A percentile compares a stretch with the other conserved stretches of the same genome.
Evolutionary conservation across 805 yeast species (phyloP).

Genomic region (Schwanniomyces vanrijiae): DNA sequence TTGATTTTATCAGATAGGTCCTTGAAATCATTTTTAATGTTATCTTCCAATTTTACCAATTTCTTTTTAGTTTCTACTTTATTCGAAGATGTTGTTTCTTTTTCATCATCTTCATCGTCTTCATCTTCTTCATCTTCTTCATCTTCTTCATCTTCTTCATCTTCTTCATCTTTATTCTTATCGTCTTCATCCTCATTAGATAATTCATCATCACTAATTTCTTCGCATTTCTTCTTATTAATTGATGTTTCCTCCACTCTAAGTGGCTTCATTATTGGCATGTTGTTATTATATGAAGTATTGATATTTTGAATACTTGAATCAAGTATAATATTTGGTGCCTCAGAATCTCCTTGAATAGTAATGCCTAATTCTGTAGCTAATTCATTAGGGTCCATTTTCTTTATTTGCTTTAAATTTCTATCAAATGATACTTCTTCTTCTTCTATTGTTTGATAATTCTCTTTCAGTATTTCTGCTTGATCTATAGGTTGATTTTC

Average conservation of each 20-base stretch:
- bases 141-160: slow-evolving; percentile 8
- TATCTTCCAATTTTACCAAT: not conserved
- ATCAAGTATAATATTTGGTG: not conserved
- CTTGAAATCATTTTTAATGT: slow-evolving; percentile 1
- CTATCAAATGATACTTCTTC: slow-evolving; percentile 26
- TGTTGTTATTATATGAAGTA: not conserved
- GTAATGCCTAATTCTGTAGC: slow-evolving; percentile 35
- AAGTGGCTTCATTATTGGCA: not conserved
- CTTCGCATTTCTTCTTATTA: slow-evolving; percentile 4
- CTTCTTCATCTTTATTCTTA: slow-evolving; percentile 12
- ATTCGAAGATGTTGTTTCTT: slow-evolving; percentile 5
- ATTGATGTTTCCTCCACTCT: not conserved
- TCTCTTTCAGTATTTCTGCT: not conserved
- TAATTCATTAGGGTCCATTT: slow-evolving; percentile 18
- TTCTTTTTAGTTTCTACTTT: not conserved
- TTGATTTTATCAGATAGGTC: not conserved
- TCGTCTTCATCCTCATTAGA: slow-evolving; percentile 15
- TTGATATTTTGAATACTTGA: not conserved
- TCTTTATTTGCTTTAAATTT: slow-evolving; percentile 15
- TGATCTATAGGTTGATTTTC: not conserved
- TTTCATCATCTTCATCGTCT: not conserved
- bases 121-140: not conserved
- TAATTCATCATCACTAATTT: slow-evolving; percentile 5
- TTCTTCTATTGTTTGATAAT: slow-evolving; percentile 16
- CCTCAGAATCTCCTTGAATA: slow-evolving; percentile 12